phyloP scores from a whole-genome alignment of 441 rosid genomes.

The Dalechampia spathulata region DNA sequence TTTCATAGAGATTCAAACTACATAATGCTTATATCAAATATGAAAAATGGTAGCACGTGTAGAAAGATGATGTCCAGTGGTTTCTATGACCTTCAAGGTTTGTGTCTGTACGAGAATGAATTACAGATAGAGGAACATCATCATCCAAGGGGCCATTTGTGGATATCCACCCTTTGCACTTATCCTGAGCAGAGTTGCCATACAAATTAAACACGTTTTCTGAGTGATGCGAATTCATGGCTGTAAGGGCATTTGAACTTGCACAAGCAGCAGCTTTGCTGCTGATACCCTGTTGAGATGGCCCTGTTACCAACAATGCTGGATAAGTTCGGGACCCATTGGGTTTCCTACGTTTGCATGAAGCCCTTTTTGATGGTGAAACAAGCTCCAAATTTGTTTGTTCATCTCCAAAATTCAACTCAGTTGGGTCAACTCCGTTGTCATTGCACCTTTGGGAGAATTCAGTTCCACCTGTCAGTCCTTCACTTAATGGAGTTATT shows the following conservation, averaged over 20 bases:
- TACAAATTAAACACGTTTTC: slow-evolving; percentile 1
- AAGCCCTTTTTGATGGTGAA: neutral
- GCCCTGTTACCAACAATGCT: neutral
- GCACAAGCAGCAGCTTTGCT: neutral
- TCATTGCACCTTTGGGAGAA: neutral
- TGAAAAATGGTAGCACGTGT: too few relatives aligned
- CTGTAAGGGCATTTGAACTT: neutral
- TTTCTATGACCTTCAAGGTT: neutral
- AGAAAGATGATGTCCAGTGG: too few relatives aligned
- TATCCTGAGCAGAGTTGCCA: neutral
- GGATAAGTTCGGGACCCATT: neutral
- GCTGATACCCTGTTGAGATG: neutral
- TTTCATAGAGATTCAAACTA: too few relatives aligned
- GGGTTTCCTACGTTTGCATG: neutral
- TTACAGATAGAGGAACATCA: neutral
- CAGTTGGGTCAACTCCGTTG: neutral
- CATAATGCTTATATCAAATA: too few relatives aligned
- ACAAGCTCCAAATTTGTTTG: neutral
- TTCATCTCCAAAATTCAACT: neutral
- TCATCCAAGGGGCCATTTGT: neutral
- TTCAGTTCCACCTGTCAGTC: neutral
- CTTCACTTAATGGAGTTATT: neutral
- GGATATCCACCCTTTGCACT: neutral
- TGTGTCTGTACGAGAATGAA: slow-evolving; percentile 2
- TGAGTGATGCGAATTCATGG: neutral